phyloP scores from a whole-genome alignment of 495 filamentous ascomycete genomes.

The Penicillium soppii region DNA sequence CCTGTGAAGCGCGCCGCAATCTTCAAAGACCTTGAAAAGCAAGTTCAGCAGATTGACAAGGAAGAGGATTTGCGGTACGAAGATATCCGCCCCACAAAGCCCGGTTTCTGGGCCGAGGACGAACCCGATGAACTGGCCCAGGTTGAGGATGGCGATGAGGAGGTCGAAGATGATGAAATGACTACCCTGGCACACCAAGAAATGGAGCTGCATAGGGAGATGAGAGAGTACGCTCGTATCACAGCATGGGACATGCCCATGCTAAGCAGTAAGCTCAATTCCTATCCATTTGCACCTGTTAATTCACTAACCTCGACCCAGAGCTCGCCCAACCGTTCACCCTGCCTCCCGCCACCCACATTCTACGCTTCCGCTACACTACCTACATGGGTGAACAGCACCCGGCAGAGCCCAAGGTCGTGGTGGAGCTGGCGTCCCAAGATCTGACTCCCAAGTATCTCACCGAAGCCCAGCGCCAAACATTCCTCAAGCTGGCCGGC shows the following conservation, averaged over 20 bases:
- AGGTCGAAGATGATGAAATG: slow-evolving; percentile 78
- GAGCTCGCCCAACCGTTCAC: slow-evolving; percentile 80
- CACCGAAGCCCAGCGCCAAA: slow-evolving; percentile 63
- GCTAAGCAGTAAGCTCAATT: slow-evolving; percentile 66
- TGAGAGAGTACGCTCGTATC: slow-evolving; percentile 82
- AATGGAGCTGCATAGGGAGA: slow-evolving; percentile 84
- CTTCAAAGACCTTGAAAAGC: slow-evolving; percentile 34
- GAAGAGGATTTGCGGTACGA: slow-evolving; percentile 35
- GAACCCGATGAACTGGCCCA: slow-evolving; percentile 50
- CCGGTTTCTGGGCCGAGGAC: slow-evolving; percentile 55
- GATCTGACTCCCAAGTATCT: slow-evolving; percentile 64
- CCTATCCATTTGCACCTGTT: background rate
- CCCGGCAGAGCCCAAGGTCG: slow-evolving; percentile 88
- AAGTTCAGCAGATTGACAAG: slow-evolving; percentile 33
- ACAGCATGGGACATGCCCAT: slow-evolving; percentile 96
- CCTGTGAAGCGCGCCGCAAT: slow-evolving; percentile 25
- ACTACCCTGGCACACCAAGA: slow-evolving; percentile 77
- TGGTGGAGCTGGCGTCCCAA: slow-evolving; percentile 75
- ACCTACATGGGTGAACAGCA: slow-evolving; percentile 93
- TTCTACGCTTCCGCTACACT: slow-evolving; percentile 95
- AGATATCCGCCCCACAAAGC: slow-evolving; percentile 25
- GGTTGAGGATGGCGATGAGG: slow-evolving; percentile 60
- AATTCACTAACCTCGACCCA: slow-evolving; percentile 22
- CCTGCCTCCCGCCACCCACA: slow-evolving; percentile 59
- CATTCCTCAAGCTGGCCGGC: slow-evolving; percentile 85